Evolutionary conservation across 225 moss, liverwort and hornwort species (phyloP).

Genomic region (Sphagnum contortum): DNA sequence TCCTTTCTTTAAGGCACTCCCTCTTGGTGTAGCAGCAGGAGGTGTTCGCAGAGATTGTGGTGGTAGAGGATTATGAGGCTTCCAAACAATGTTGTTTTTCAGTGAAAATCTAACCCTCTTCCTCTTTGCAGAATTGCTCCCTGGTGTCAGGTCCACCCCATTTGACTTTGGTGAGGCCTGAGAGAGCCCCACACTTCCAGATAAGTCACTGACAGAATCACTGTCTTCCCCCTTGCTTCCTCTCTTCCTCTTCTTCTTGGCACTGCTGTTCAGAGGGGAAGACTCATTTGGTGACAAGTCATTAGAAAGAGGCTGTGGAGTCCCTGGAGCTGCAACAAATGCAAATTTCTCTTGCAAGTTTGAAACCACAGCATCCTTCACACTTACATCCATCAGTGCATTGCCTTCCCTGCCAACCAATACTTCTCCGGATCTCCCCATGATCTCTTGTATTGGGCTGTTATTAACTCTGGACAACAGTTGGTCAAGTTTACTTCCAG

Average conservation of each 20-base stretch:
- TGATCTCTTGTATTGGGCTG: constrained; percentile 2
- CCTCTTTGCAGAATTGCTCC: constrained; percentile 47
- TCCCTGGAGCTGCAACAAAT: constrained; percentile 45
- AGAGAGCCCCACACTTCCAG: constrained; percentile 4
- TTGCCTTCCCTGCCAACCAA: constrained; percentile 31
- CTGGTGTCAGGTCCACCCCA: constrained; percentile 27
- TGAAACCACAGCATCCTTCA: constrained; percentile 50
- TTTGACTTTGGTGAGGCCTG: constrained; percentile 17
- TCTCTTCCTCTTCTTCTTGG: constrained; percentile 62
- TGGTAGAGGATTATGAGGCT: constrained; percentile 81
- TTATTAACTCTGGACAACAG: constrained; percentile 20
- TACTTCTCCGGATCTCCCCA: constrained; percentile 11
- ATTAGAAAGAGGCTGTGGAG: constrained; percentile 21
- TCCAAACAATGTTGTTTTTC: constrained; percentile 88
- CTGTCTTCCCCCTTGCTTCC: constrained; percentile 18
- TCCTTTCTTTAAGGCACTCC: constrained; percentile 90
- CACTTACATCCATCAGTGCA: constrained; percentile 40
- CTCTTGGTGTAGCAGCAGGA: constrained; percentile 87
- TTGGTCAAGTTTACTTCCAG: constrained; percentile 6
- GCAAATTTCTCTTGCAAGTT: constrained; percentile 79
- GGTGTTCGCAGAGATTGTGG: constrained; percentile 90
- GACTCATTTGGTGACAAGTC: constrained; percentile 10
- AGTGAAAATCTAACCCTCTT: constrained; percentile 89
- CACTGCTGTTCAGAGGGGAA: constrained; percentile 18
- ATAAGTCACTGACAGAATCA: constrained; percentile 6